Conservation (phyloP, 345 rosid genomes). For the Eucalyptus erythrocorys region DNA sequence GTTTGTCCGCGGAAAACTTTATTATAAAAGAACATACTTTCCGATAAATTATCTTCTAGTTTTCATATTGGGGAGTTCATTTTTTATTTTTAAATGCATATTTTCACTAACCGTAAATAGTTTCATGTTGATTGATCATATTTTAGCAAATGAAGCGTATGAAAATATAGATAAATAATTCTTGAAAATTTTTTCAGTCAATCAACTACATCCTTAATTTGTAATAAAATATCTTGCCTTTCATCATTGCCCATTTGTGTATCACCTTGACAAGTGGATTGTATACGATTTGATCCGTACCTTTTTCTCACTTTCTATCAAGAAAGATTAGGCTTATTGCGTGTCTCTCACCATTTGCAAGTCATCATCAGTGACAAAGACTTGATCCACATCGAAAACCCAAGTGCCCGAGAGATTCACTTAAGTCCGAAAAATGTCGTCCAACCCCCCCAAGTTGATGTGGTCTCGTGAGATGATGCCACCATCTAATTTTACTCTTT, state of each 20-base stretch:
- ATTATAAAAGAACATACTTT: neutral
- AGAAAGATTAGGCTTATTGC: neutral
- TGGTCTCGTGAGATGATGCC: neutral
- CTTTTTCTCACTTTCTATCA: neutral
- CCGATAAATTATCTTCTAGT: neutral
- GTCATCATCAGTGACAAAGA: neutral
- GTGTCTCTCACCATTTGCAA: neutral
- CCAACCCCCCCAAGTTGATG: neutral
- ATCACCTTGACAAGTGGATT: neutral
- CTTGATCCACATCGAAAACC: neutral
- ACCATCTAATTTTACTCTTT: neutral
- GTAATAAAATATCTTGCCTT: neutral
- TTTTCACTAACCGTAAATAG: neutral
- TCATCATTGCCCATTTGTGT: neutral
- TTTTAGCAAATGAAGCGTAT: neutral
- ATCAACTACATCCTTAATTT: neutral
- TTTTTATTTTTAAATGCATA: neutral
- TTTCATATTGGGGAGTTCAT: neutral
- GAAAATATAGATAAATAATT: neutral
- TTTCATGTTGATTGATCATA: neutral
- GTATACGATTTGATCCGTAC: neutral
- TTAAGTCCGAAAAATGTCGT: neutral
- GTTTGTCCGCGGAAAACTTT: neutral
- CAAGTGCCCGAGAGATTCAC: neutral
- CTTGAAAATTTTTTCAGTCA: accelerated